These are phyloP conservation scores for Westerdykella sp. DNA, from an alignment of 2,329 filamentous ascomycete genomes.

Conservation along the genomic window DNA sequence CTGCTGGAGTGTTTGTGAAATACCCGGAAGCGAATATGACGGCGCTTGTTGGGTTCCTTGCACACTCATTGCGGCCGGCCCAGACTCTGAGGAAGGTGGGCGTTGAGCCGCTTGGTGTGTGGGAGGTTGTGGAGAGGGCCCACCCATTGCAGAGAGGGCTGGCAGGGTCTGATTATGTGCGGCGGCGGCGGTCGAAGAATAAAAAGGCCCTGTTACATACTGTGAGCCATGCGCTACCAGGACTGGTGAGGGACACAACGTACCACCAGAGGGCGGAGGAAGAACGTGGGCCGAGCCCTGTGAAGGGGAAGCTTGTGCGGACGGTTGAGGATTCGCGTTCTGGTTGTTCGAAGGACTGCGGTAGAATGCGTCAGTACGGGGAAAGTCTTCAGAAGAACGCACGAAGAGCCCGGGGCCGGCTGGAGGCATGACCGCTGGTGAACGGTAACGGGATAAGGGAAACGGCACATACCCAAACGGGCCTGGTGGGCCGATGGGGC, in stretches of 20 bases:
- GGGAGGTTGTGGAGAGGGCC: constrained; percentile 40
- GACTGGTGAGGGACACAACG: constrained; percentile 9
- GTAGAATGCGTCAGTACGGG: constrained; percentile 13
- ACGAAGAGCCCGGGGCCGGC: constrained; percentile 10
- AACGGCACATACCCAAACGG: constrained; percentile 30
- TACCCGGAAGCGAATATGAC: constrained; percentile 41
- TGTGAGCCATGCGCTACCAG: constrained; percentile 14
- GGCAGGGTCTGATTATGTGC: constrained; percentile 41
- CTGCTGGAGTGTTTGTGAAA: constrained; percentile 40
- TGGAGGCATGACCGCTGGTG: constrained; percentile 13
- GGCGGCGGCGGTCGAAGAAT: constrained; percentile 33
- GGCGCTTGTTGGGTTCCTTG: constrained; percentile 32
- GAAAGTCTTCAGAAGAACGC: constrained; percentile 8
- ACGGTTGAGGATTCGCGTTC: constrained; percentile 25
- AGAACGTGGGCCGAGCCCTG: constrained; percentile 34
- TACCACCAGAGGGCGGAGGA: constrained; percentile 36
- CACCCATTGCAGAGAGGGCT: constrained; percentile 40
- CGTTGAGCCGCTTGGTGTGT: constrained; percentile 33
- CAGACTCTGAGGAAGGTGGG: constrained; percentile 33
- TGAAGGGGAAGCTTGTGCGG: constrained; percentile 31
- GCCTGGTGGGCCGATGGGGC: constrained; percentile 25
- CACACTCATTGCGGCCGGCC: constrained; percentile 28
- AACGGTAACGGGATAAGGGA: constrained; percentile 2
- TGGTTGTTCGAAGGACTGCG: constrained; percentile 26
- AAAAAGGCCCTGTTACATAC: constrained; percentile 33